Base-by-base conservation (phyloP, 176 grass and related monocot genomes). In the Cymbopogon citratus region DNA sequence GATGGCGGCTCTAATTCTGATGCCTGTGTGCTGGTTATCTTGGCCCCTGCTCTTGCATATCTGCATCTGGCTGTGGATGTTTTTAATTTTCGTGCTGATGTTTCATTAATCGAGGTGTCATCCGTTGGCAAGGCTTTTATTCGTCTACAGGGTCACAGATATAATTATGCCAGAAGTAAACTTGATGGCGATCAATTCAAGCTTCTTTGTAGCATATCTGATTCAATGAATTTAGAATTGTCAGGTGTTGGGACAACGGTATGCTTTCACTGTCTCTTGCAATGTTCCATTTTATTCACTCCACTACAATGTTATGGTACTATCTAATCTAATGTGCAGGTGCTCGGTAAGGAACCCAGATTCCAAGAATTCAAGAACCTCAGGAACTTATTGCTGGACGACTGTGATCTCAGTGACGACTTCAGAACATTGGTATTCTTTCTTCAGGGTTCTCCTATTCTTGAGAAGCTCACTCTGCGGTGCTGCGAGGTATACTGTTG, bases 71-170 rank as follows among this genome's bases (percentile, higher is more conserved):
- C 0, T 59, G 3, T 78, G 26, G 0, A 5, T 3, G 0, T 36
- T 54, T 0, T 0, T 0, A 1, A 0, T 5, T 75, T 6, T 75
- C 0, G 4, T 19, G 6, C 7, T 25, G 25, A 19, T 60, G 33
- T 85, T 69, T 70, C 19, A 23, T 18, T 85, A 61, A 24, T 60
- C 18, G 51, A 36, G 27, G 69, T 59, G 26, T 25, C 27, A 77
- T 85, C 49, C 2, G 12, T 78, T 61, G 51, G 1, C 4, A 78
- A 69, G 52, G 83, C 83, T 46, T 70, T 21, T 0, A 46, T 85
- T 71, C 12, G 9, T 70, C 21, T 26, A 19, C 0, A 0, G 3
- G 1, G 0, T 11, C 1, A 5, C 61, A 27, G 3, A 51, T 5
- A 1, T 6, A 7, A 12, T 16, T 2, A 1, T 14, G 1, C 3